These are phyloP conservation scores for Metschnikowia borealis DNA, from an alignment of 805 yeast genomes.

Conservation along the genomic window DNA sequence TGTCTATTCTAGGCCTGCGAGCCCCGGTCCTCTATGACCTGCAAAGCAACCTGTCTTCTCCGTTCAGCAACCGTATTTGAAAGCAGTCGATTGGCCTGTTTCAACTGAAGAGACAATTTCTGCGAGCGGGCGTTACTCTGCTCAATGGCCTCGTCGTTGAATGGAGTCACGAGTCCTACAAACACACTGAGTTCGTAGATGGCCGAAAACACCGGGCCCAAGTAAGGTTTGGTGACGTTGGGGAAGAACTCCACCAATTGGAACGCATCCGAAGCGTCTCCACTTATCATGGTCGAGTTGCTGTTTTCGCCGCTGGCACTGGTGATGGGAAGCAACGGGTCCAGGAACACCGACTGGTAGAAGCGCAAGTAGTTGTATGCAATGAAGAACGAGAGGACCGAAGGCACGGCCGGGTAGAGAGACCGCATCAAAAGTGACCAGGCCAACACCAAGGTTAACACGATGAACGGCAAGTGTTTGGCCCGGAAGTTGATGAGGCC, in stretches of 20 bases:
- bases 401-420: constrained; percentile 53
- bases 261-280: constrained; percentile 91
- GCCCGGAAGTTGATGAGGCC: constrained; percentile 47
- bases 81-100: constrained; percentile 37
- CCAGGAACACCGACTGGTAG: constrained; percentile 55
- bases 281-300: constrained; percentile 39
- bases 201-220: constrained; percentile 47
- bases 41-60: constrained; percentile 72
- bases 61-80: constrained; percentile 61
- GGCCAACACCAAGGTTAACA: constrained; percentile 27
- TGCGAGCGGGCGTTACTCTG: constrained; percentile 70
- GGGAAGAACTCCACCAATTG: constrained; percentile 85
- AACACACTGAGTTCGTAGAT: constrained; percentile 34
- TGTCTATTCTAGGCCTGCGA: not conserved
- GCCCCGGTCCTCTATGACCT: constrained; percentile 66
- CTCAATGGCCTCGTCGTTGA: constrained; percentile 65
- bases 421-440: constrained; percentile 35
- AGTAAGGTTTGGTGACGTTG: constrained; percentile 45
- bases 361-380: constrained; percentile 80
- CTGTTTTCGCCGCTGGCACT: constrained; percentile 27
- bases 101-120: constrained; percentile 50
- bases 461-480: constrained; percentile 57
- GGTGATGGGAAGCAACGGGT: constrained; percentile 50
- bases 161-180: constrained; percentile 53
- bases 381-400: constrained; percentile 54